phyloP scores from a whole-genome alignment of 192 early-diverging fungal genomes.

The Pilobolus umbonatus region DNA sequence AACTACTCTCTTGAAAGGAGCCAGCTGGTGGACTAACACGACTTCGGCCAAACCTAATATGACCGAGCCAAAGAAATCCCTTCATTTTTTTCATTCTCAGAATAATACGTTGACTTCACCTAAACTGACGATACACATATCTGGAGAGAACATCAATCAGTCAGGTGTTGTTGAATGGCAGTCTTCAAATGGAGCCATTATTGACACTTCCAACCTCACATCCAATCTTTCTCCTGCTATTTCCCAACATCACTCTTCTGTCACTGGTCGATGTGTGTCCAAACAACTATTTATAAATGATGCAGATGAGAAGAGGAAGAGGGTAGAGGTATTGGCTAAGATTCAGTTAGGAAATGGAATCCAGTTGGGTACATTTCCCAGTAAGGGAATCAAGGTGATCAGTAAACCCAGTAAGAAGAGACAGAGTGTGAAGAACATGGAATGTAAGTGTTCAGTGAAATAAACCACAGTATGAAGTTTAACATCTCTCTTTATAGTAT shows the following conservation, averaged over 20 bases:
- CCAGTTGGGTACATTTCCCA: slow-evolving; percentile 63
- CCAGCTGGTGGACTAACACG: slow-evolving; percentile 54
- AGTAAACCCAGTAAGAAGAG: slow-evolving; percentile 91
- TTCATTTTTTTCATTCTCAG: slow-evolving; percentile 7
- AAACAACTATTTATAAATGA: slow-evolving; percentile 83
- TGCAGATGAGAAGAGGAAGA: slow-evolving; percentile 77
- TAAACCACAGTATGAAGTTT: background rate
- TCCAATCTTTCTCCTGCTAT: background rate
- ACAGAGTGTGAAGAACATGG: slow-evolving; percentile 77
- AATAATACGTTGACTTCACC: slow-evolving; percentile 13
- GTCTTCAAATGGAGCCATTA: slow-evolving; percentile 15
- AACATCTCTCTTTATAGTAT: slow-evolving; percentile 43
- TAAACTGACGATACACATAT: slow-evolving; percentile 31
- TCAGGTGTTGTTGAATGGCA: slow-evolving; percentile 50
- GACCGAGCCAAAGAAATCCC: slow-evolving; percentile 19
- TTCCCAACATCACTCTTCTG: no score
- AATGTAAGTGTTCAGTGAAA: slow-evolving; percentile 39
- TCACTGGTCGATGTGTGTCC: slow-evolving; percentile 71
- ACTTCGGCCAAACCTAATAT: slow-evolving; percentile 9
- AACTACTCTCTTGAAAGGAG: slow-evolving; percentile 68
- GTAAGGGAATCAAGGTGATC: slow-evolving; percentile 80
- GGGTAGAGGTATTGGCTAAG: slow-evolving; percentile 68
- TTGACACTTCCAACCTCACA: slow-evolving; percentile 3
- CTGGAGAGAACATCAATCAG: slow-evolving; percentile 36
- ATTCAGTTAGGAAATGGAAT: slow-evolving; percentile 63